phyloP scores from a whole-genome alignment of 257 asterid genomes.

The Leptodermis oblonga region DNA sequence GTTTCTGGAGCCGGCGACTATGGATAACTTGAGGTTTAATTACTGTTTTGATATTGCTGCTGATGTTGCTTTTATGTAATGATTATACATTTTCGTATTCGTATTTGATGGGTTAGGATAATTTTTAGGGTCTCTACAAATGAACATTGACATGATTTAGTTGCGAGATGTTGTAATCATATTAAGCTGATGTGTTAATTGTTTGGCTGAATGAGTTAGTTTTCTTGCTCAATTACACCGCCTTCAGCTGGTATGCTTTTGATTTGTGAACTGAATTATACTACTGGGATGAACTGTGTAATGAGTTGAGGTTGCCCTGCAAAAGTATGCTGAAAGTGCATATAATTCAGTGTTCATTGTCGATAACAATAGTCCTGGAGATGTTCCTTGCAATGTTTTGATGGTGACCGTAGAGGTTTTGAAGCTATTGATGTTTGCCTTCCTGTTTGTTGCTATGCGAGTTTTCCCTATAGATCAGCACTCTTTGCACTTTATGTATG shows the following conservation, averaged over 20 bases:
- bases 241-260: background rate
- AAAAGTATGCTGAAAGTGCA: conserved; percentile 76
- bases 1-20: background rate
- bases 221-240: background rate
- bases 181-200: background rate
- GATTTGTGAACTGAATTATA: background rate
- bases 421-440: conserved; percentile 77
- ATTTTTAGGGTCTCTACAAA: background rate
- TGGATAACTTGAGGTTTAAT: background rate
- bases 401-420: conserved; percentile 77
- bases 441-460: background rate
- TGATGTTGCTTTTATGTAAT: background rate
- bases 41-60: background rate
- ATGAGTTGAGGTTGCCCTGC: conserved; percentile 36
- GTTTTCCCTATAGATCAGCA: background rate
- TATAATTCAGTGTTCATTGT: conserved; percentile 85
- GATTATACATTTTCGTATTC: background rate
- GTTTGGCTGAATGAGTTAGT: background rate
- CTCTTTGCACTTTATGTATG: background rate
- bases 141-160: background rate
- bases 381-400: conserved; percentile 80
- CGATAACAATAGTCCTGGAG: conserved; percentile 76
- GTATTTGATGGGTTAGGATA: background rate
- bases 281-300: background rate
- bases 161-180: background rate